Evolutionary conservation across 2,329 filamentous ascomycete species (phyloP).

Genomic region (Pestalotiopsis sp.): DNA sequence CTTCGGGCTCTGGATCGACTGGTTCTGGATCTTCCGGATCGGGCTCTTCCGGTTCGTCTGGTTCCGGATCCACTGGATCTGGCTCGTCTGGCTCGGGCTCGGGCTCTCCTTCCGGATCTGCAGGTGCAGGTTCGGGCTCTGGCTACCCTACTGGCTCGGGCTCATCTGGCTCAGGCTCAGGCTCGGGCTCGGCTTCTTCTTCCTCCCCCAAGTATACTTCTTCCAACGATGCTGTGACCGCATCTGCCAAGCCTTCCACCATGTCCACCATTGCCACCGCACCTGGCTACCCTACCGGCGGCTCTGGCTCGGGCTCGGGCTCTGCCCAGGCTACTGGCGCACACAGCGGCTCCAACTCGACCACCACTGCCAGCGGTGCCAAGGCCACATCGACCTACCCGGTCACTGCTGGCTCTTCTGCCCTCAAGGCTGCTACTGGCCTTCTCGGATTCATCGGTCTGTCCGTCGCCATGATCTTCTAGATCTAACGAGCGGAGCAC

Average conservation of each 20-base stretch:
- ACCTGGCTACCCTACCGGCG: background rate
- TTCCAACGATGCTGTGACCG: background rate
- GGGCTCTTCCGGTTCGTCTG: background rate
- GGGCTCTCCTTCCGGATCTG: background rate
- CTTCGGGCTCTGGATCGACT: slow-evolving; percentile 25
- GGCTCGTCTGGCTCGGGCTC: background rate
- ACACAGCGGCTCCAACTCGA: background rate
- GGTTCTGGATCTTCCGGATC: background rate
- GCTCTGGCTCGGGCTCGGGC: background rate
- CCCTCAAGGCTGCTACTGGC: background rate
- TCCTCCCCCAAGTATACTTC: background rate
- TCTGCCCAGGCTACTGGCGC: background rate
- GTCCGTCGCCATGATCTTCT: background rate
- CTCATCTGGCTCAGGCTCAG: background rate
- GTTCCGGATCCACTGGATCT: background rate
- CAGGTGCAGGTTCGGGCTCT: background rate
- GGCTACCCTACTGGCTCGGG: background rate
- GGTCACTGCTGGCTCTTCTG: slow-evolving; percentile 1
- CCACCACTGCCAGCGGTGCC: background rate
- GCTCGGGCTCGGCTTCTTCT: background rate
- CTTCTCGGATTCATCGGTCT: background rate
- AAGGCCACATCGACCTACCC: slow-evolving; percentile 1
- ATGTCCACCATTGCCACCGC: slow-evolving; percentile 1
- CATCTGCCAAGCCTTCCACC: background rate
- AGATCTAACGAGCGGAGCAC: background rate